These are phyloP conservation scores for Ichthyophthirius multifiliis DNA, from an alignment of 169 alveolate species.

Conservation along the genomic window DNA sequence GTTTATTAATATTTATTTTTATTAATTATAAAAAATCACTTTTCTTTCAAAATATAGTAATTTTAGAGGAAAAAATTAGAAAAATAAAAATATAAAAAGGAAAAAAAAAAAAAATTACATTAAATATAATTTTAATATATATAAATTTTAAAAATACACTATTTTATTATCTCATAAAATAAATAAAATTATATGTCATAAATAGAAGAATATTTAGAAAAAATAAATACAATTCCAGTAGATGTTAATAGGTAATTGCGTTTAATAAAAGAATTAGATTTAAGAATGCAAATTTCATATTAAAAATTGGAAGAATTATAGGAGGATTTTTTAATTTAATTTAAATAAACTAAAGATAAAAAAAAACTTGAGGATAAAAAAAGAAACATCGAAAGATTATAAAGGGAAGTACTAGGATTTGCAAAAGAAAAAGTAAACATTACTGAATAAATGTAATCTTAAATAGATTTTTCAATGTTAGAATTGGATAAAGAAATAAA, in stretches of 20 bases:
- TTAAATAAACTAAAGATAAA: background rate
- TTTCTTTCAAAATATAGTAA: no score
- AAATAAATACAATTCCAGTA: background rate
- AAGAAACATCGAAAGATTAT: background rate
- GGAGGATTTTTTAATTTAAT: background rate
- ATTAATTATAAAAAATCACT: no score
- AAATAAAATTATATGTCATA: no score
- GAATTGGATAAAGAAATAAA: constrained; percentile 1
- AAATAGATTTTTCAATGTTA: background rate
- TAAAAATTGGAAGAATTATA: background rate
- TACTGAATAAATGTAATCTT: background rate
- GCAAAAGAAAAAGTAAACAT: background rate
- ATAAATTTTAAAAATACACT: no score
- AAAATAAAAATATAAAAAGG: no score
- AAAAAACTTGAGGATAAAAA: background rate
- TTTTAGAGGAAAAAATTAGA: no score
- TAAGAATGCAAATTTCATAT: background rate
- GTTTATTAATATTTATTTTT: no score
- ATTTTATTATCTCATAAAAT: no score
- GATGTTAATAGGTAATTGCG: constrained; percentile 11
- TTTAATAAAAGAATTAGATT: constrained; percentile 2
- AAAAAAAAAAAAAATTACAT: no score
- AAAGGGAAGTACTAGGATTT: background rate
- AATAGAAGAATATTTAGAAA: constrained; percentile 8
- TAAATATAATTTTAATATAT: no score